Evolutionary conservation across 2,329 filamentous ascomycete species (phyloP), one percentile per base, ranked within the genome.

Genomic region (Sclerotinia nivalis): DNA sequence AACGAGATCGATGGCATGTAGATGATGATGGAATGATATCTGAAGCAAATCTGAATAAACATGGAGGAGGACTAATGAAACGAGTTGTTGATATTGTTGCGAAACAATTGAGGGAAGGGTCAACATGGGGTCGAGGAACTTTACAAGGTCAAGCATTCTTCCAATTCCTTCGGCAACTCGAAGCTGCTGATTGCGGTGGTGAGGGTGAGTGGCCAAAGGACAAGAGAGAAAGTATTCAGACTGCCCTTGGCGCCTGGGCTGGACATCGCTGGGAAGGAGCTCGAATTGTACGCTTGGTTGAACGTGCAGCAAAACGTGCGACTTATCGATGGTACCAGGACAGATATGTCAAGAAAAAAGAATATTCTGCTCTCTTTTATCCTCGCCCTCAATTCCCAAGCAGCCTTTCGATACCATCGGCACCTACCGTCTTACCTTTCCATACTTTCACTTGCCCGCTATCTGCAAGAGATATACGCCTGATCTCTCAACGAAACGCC

Each of bases 401-500:
- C 4, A 86, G 85, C 55, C 83, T 99, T 45, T 87, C 91, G 0
- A 86, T 97, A 13, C 96, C 96, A 5, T 89, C 92, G 43, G 95
- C 96, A 8, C 96, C 96, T 2, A 99, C 96, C 0, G 94, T 99
- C 1, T 84, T 99, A 0, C 96, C 96, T 0, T 99, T 99, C 77
- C 96, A 99, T 79, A 98, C 96, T 0, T 99, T 99, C 77, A 99
- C 96, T 1, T 97, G 92, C 73, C 96, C 96, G 0, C 84, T 99
- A 73, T 93, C 93, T 9, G 93, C 96, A 5, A 93, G 92, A 78
- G 93, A 97, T 74, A 93, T 99, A 71, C 91, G 96, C 22, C 88
- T 92, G 77, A 99, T 99, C 73, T 98, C 96, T 12, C 95, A 98
- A 79, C 88, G 96, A 34, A 99, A 99, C 78, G 96, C 93, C 1